Base-by-base conservation (phyloP, 768 basidiomycete genomes). In the Floccularia luteovirens region DNA sequence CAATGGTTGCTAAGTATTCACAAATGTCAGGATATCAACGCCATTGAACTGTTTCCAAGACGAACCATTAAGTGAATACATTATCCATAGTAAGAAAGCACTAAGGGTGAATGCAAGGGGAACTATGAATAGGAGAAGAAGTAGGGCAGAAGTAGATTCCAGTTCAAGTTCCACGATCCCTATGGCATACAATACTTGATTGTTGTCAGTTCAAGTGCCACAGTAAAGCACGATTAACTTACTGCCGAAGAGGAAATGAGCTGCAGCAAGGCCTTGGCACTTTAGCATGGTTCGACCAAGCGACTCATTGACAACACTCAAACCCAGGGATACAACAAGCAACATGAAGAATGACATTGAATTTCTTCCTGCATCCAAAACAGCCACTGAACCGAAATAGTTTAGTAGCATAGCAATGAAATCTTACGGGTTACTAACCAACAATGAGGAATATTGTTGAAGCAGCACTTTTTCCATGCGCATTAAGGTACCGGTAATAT, bases 211-310 rank as follows among this genome's bases (percentile, higher is more conserved):
- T 10, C n/a, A 7, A 19, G 38, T 39, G 13, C 14, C n/a, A 7
- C 16, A 5, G 13, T 8, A 27, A 7, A 14, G 4, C 25, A n/a
- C 27, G 22, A 28, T 24, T n/a, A 16, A 63, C 82, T 46, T 57
- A 96, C 94, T 89, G 57, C 92, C 93, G 54, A 98, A 98, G 42
- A 92, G 52, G 51, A 96, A 96, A 59, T 98, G 94, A 25, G 83
- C 79, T 1, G 69, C 75, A 7, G 91, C 85, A 41, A 99, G 66
- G 16, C 83, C 55, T 52, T 90, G 82, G 44, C 91, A 90, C 52
- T 70, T 84, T 35, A 81, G 55, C 92, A 98, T 94, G 5, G 81
- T 82, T 5, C 64, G 64, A 0, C 90, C 94, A 8, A 99, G 67
- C 5, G 83, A 82, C 51, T 97, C 92, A 27, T 84, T 76, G 20